Base-by-base conservation (phyloP, 306 rosid species). In the Carpinus fangiana region DNA sequence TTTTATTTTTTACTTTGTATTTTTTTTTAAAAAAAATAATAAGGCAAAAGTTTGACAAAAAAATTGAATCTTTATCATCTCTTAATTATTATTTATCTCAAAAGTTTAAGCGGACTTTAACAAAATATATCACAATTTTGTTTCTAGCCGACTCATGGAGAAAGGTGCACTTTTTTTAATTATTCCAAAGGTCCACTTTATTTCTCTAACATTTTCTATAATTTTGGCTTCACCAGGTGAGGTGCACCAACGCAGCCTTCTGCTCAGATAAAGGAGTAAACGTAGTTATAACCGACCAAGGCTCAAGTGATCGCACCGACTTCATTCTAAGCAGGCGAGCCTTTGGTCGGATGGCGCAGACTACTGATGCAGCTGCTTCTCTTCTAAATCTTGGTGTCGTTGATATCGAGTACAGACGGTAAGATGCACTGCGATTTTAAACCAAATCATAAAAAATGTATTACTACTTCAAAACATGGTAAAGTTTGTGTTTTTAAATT, bases 261-360 rank as follows among this genome's bases (percentile, higher is more conserved):
- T 94, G 98, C 87, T 76, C 91, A 28, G 89, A 83, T 77, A 85
- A 92, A 0, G 97, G 98, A 74, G 92, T 79, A 34, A 89, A 87
- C 1, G 81, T 90, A 14, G 97, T 90, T 73, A 82, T 90, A 84
- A 94, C 98, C 0, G 97, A 95, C 76, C 90, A 87, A 69, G 98
- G 97, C 38, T 88, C 95, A 18, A 71, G 97, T 17, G 69, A 43
- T 57, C 70, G 74, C 77, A 91, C 98, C 0, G 97, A 92, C 56
- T 94, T 94, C 54, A 86, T 94, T 78, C 81, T 94, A 64, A 94
- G 95, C 87, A 76, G 79, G 82, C 79, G 87, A 78, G 97, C 98
- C 73, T 94, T 84, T 48, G 21, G 86, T 56, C 38, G 67, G 20
- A 90, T 94, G 97, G 98, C 97, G 76, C 90, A 87, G 74, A 92